Evolutionary conservation across 257 asterid genomes (phyloP), one percentile per base, ranked within the genome.

Genomic region (Jacaranda mimosifolia): DNA sequence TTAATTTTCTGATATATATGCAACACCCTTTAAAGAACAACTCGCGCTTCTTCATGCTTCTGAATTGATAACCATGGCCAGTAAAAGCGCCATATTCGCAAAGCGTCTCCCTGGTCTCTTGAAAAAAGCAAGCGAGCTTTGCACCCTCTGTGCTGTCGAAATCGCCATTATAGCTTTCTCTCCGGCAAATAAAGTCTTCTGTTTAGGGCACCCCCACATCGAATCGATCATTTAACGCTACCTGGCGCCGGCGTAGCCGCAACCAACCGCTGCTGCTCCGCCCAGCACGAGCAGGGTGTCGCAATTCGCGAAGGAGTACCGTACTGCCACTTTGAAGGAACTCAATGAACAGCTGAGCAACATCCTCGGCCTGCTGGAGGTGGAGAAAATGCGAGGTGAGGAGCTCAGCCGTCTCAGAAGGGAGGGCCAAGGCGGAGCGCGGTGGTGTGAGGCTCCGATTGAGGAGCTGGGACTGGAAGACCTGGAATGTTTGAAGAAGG

Each of bases 51-150:
- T 26, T 26, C 32, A 26, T 26, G 2, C 32, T 26, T 26, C 32
- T 26, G 32, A 26, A 26, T 26, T 26, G 2, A 26, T 26, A 26
- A 26, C 32, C 32, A 26, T 26, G 32, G 32, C 32, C 32, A 26
- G 32, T 26, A 26, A 26, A 26, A 26, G 32, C 67, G 97, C 91
- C 0, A 91, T 97, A 1, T 92, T 89, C 76, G 91, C 97, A 0
- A 91, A 92, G 18, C 89, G 97, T 0, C 90, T 92, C 0, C 81
- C 85, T 1, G 96, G 97, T 35, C 83, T 92, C 0, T 92, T 92
- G 87, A 92, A 92, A 38, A 89, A 91, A 55, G 96, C 96, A 0
- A 91, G 96, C n/a, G 98, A 91, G 72, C 90, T 93, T 2, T 93
- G 96, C 82, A 85, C 90, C 0, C 70, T 93, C 0, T 91, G 91